Conservation (phyloP, 2,329 filamentous ascomycete species). For the Diaporthe destruens region DNA sequence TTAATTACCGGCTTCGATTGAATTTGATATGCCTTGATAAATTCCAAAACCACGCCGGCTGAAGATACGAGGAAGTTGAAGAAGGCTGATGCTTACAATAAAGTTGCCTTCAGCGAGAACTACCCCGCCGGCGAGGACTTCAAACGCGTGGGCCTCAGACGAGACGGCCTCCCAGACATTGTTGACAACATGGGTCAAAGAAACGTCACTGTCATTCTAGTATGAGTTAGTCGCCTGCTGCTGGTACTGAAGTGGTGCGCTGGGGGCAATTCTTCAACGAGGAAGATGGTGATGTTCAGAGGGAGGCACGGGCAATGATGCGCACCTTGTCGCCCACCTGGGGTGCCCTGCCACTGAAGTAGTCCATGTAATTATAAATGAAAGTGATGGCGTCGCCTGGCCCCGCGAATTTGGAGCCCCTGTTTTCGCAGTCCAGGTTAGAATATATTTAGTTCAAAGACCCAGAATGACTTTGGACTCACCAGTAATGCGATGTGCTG, state of each 20-base stretch:
- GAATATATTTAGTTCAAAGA: neutral
- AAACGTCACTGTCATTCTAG: constrained; percentile 55
- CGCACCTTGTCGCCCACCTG: constrained; percentile 57
- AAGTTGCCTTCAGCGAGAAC: constrained; percentile 69
- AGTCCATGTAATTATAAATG: constrained; percentile 72
- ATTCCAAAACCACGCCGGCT: neutral
- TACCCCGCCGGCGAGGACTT: constrained; percentile 57
- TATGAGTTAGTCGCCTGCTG: no score
- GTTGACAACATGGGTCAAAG: constrained; percentile 67
- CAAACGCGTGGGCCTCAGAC: constrained; percentile 69
- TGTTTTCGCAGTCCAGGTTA: neutral
- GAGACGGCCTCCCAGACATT: constrained; percentile 58
- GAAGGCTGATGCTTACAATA: constrained; percentile 49
- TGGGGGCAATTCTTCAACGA: no score
- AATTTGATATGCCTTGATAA: no score
- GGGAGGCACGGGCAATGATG: no score
- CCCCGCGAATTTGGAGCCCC: constrained; percentile 49
- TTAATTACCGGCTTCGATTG: neutral
- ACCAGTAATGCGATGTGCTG: constrained; percentile 16
- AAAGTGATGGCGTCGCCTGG: constrained; percentile 67
- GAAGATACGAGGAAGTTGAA: no score
- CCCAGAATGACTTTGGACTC: neutral
- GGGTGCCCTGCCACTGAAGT: constrained; percentile 67
- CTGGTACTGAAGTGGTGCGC: no score
- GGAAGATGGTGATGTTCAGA: no score